A percentile compares a stretch with the other conserved stretches of the same genome.
Conservation (phyloP, 2,329 filamentous ascomycete species). For the Penicillium hesseltinei region DNA sequence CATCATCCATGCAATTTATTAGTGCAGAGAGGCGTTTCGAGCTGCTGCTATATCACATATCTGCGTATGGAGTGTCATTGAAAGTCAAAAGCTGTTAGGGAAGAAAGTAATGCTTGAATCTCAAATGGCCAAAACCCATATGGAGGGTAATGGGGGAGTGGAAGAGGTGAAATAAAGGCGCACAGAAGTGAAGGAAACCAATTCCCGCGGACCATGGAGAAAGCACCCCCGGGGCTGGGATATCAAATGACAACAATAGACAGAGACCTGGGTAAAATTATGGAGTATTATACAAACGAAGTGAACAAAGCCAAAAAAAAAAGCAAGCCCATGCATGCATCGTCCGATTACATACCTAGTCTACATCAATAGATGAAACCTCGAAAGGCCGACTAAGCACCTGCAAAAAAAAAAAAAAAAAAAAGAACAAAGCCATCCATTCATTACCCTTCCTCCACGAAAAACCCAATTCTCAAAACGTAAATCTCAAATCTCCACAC, state of each 20-base stretch:
- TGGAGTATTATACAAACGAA: background rate
- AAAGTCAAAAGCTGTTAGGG: too few species aligned
- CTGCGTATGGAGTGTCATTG: background rate
- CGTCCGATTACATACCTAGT: background rate
- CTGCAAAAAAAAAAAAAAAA: background rate
- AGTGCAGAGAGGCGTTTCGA: background rate
- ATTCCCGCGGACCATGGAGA: background rate
- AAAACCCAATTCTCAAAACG: background rate
- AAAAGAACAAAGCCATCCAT: background rate
- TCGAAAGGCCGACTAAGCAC: background rate
- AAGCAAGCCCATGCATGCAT: constrained; percentile 3
- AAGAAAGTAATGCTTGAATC: background rate
- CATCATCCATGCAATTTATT: background rate
- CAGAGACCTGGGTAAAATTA: background rate
- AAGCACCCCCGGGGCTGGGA: background rate
- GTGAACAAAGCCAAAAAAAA: background rate
- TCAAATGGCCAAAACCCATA: background rate
- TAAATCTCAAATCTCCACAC: background rate
- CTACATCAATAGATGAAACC: constrained; percentile 5
- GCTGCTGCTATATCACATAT: background rate
- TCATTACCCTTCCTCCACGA: constrained; percentile 4
- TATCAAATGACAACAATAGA: background rate
- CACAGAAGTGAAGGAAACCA: background rate
- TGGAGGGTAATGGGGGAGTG: background rate
- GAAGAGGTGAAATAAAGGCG: background rate